Conservation (phyloP, 2,329 filamentous ascomycete species). For the Alternaria sp. region DNA sequence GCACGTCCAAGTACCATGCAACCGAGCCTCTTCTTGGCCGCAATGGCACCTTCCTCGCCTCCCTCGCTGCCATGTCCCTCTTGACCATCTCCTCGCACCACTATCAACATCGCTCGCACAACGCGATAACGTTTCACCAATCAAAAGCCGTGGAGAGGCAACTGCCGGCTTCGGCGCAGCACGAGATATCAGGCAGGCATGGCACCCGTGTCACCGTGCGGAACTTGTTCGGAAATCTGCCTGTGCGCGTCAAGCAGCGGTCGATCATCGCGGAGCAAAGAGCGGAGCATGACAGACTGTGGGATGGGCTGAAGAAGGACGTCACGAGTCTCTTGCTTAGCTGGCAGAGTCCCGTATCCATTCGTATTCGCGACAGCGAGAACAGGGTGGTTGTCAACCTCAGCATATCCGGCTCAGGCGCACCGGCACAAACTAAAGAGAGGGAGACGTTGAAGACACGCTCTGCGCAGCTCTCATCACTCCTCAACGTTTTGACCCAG, state of each 20-base stretch:
- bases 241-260: slow-evolving; percentile 86
- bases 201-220: slow-evolving; percentile 80
- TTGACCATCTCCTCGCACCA: slow-evolving; percentile 79
- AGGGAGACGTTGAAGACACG: slow-evolving; percentile 11
- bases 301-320: slow-evolving; percentile 67
- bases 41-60: slow-evolving; percentile 78
- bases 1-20: slow-evolving; percentile 74
- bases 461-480: slow-evolving; percentile 29
- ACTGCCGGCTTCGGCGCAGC: slow-evolving; percentile 66
- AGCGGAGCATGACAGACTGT: slow-evolving; percentile 67
- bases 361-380: slow-evolving; percentile 66
- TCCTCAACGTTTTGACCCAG: slow-evolving; percentile 66
- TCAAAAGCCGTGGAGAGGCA: slow-evolving; percentile 71
- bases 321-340: slow-evolving; percentile 74
- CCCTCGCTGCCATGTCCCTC: slow-evolving; percentile 77
- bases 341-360: slow-evolving; percentile 65
- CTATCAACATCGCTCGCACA: slow-evolving; percentile 65
- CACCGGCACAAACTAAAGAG: not conserved
- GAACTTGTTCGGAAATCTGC: slow-evolving; percentile 88
- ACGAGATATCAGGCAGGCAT: slow-evolving; percentile 64
- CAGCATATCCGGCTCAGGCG: slow-evolving; percentile 22
- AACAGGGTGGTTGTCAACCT: slow-evolving; percentile 49
- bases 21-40: slow-evolving; percentile 66
- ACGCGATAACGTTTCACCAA: slow-evolving; percentile 74
- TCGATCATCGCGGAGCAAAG: slow-evolving; percentile 61